Evolutionary conservation across 2,329 filamentous ascomycete genomes (phyloP).

Genomic region (Furcasterigmium furcatum): DNA sequence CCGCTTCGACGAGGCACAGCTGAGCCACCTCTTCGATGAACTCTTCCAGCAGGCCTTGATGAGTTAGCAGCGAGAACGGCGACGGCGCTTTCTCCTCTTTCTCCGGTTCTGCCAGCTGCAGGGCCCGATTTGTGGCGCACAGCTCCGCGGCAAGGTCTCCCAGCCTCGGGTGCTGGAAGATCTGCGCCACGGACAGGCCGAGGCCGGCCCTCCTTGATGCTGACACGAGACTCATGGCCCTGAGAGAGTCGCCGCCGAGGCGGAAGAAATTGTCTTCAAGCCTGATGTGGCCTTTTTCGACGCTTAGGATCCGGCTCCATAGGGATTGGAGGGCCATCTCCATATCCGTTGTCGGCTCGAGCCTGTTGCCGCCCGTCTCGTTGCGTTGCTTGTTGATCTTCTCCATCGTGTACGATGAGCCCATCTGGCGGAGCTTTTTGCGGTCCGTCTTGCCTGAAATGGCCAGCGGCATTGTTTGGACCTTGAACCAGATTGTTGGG

Average conservation of each 20-base stretch:
- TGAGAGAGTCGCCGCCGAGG: constrained; percentile 24
- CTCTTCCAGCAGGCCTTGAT: background rate
- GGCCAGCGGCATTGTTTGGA: constrained; percentile 13
- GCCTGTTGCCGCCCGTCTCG: background rate
- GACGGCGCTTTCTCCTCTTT: background rate
- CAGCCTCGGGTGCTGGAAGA: constrained; percentile 17
- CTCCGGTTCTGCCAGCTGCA: background rate
- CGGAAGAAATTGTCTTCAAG: constrained; percentile 20
- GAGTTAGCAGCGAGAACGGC: background rate
- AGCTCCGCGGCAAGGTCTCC: constrained; percentile 9
- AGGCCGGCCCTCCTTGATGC: constrained; percentile 13
- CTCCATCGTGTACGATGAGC: background rate
- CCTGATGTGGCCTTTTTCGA: constrained; percentile 4
- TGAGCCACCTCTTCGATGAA: background rate
- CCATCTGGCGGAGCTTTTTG: constrained; percentile 7
- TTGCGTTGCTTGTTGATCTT: background rate
- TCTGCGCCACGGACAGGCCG: constrained; percentile 12
- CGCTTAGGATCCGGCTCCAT: background rate
- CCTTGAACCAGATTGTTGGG: constrained; percentile 10
- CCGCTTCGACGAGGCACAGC: background rate
- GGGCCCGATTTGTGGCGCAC: background rate
- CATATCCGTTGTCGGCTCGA: background rate
- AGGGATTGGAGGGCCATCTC: background rate
- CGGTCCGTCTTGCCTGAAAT: constrained; percentile 13
- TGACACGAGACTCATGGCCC: constrained; percentile 17